A percentile compares a stretch with the other conserved stretches of the same genome.
These are phyloP conservation scores for Populus tomentosa DNA, from an alignment of 441 rosid genomes.

Conservation along the genomic window DNA sequence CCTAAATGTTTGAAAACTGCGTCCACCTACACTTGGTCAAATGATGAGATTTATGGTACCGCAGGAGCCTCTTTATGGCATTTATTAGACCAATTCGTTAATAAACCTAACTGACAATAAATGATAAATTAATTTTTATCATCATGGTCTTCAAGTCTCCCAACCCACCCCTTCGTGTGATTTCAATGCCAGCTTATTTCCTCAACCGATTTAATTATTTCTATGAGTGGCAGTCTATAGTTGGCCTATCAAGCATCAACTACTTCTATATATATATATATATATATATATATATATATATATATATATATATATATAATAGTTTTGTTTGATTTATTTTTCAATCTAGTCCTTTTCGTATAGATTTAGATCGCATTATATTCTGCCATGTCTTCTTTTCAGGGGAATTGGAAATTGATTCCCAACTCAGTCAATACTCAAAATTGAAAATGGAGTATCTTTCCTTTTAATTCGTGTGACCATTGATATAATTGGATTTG, in stretches of 20 bases:
- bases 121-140: conserved; percentile 33
- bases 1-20: conserved; percentile 51
- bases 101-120: conserved; percentile 45
- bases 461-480: not conserved
- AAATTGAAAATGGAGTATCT: not conserved
- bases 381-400: not conserved
- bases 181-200: conserved; percentile 8
- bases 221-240: not conserved
- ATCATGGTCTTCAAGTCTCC: conserved; percentile 18
- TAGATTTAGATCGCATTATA: not conserved
- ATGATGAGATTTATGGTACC: conserved; percentile 28
- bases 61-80: conserved; percentile 33
- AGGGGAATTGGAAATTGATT: not conserved
- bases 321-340: not conserved
- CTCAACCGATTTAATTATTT: conserved; percentile 1
- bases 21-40: conserved; percentile 38
- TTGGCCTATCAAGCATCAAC: not conserved
- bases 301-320: no score
- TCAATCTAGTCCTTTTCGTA: not conserved
- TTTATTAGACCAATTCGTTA: conserved; percentile 34
- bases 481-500: not conserved
- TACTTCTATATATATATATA: no score
- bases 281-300: not conserved
- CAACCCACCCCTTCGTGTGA: conserved; percentile 24
- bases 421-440: not conserved